phyloP scores from a whole-genome alignment of 2,329 filamentous ascomycete genomes.

The Cercospora sp. region DNA sequence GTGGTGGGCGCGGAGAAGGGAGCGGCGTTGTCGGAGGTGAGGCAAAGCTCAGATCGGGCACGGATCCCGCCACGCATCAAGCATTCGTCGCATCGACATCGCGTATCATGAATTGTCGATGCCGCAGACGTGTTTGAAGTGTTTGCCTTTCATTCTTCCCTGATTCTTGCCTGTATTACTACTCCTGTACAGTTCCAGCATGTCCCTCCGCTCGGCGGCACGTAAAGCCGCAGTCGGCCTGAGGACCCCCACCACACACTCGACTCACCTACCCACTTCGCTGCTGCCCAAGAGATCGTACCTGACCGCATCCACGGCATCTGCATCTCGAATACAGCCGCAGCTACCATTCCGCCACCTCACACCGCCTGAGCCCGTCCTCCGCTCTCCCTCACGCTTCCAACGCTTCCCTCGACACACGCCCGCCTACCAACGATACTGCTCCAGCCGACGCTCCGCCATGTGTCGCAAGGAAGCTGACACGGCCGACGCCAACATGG shows the following conservation, averaged over 20 bases:
- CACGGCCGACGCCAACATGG: slow-evolving; percentile 56
- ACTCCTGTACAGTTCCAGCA: neutral
- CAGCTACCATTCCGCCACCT: neutral
- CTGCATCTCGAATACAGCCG: slow-evolving; percentile 4
- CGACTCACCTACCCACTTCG: neutral
- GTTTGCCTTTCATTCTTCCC: neutral
- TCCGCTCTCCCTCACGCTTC: slow-evolving; percentile 6
- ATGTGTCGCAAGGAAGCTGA: slow-evolving; percentile 68
- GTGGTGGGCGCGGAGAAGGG: neutral
- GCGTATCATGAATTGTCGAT: neutral
- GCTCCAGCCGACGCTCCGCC: slow-evolving; percentile 68
- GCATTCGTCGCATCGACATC: neutral
- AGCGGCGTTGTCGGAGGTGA: slow-evolving; percentile 3
- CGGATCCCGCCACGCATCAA: slow-evolving; percentile 3
- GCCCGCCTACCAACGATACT: slow-evolving; percentile 52
- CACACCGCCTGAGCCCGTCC: neutral
- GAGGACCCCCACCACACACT: neutral
- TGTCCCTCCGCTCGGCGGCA: slow-evolving; percentile 2
- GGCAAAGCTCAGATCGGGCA: slow-evolving; percentile 3
- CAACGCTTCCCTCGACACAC: slow-evolving; percentile 8
- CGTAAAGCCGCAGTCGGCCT: neutral
- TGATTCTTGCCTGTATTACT: neutral
- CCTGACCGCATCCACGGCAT: neutral
- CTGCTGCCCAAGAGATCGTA: neutral
- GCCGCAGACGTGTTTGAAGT: slow-evolving; percentile 2